Conservation (phyloP, 805 yeast species). For the Schizosaccharomyces cryophilus region DNA sequence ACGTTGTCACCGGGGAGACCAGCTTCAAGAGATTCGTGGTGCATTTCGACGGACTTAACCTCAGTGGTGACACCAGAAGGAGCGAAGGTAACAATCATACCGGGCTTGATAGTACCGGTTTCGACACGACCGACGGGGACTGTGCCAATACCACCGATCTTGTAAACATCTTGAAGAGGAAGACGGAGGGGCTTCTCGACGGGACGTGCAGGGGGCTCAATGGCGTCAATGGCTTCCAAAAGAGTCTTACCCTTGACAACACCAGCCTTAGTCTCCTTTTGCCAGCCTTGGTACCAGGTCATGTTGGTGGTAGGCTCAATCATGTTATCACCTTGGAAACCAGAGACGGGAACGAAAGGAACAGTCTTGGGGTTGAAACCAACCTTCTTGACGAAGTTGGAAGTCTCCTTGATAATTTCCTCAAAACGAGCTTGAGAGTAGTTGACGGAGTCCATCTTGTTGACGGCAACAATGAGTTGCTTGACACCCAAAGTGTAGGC, state of each 20-base stretch:
- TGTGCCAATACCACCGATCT: conserved; percentile 79
- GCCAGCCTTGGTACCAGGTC: conserved; percentile 78
- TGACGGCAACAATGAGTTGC: conserved; percentile 74
- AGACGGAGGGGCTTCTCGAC: conserved; percentile 70
- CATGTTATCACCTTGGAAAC: conserved; percentile 88
- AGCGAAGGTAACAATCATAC: conserved; percentile 72
- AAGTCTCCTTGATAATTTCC: conserved; percentile 52
- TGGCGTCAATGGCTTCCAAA: conserved; percentile 63
- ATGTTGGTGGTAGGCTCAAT: conserved; percentile 60
- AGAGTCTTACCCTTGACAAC: conserved; percentile 54
- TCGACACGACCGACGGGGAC: conserved; percentile 89
- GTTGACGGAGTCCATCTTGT: conserved; percentile 86
- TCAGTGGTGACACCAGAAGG: conserved; percentile 80
- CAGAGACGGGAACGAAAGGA: conserved; percentile 77
- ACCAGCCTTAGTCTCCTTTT: conserved; percentile 52
- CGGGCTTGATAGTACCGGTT: conserved; percentile 78
- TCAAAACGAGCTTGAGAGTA: conserved; percentile 65
- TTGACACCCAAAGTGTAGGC: conserved; percentile 98
- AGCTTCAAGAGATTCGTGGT: conserved; percentile 54
- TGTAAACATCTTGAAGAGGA: conserved; percentile 78
- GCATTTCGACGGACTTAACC: conserved; percentile 76
- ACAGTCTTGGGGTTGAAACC: conserved; percentile 65
- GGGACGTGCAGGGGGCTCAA: conserved; percentile 62
- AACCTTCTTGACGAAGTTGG: conserved; percentile 62
- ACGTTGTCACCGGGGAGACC: conserved; percentile 84